phyloP scores from a whole-genome alignment of 2,329 filamentous ascomycete species.

The Fusarium citri region DNA sequence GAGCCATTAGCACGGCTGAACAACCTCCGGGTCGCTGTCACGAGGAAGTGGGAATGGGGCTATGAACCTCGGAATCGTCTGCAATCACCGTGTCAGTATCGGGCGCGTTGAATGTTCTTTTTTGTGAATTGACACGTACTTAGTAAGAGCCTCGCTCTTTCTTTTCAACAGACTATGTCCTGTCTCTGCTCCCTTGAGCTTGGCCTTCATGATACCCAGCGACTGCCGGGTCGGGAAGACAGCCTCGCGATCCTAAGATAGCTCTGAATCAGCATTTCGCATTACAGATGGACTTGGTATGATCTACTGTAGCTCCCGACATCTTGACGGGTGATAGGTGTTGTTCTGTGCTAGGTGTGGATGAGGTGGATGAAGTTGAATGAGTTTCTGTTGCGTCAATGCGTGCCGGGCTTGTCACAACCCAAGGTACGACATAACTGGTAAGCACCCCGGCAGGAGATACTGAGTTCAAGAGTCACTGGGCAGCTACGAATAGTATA shows the following conservation, averaged over 20 bases:
- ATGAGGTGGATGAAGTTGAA: slow-evolving; percentile 13
- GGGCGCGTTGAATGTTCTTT: background rate
- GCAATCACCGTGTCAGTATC: slow-evolving; percentile 18
- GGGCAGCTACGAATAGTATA: slow-evolving; percentile 25
- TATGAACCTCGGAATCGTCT: slow-evolving; percentile 86
- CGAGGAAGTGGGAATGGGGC: background rate
- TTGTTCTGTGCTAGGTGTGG: slow-evolving; percentile 5
- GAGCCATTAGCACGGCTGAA: slow-evolving; percentile 24
- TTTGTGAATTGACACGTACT: slow-evolving; percentile 67
- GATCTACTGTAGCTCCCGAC: slow-evolving; percentile 51
- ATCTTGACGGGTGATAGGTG: slow-evolving; percentile 41
- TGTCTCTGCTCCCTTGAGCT: slow-evolving; percentile 92
- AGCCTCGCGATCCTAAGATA: slow-evolving; percentile 84
- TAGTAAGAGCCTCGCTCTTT: slow-evolving; percentile 98
- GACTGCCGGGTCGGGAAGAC: slow-evolving; percentile 99
- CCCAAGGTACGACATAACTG: slow-evolving; percentile 4
- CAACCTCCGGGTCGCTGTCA: slow-evolving; percentile 7
- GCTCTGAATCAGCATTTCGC: slow-evolving; percentile 24
- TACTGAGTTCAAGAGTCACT: slow-evolving; percentile 20
- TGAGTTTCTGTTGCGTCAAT: slow-evolving; percentile 29
- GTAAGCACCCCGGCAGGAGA: slow-evolving; percentile 1
- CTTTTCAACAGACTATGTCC: slow-evolving; percentile 96
- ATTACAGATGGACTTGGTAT: background rate
- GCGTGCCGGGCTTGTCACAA: slow-evolving; percentile 33
- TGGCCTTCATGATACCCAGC: slow-evolving; percentile 95